Percentiles rank a stretch among this genome's conserved stretches.
Evolutionary conservation across 768 basidiomycete species (phyloP).

Genomic region (Sarcomyxa edulis): DNA sequence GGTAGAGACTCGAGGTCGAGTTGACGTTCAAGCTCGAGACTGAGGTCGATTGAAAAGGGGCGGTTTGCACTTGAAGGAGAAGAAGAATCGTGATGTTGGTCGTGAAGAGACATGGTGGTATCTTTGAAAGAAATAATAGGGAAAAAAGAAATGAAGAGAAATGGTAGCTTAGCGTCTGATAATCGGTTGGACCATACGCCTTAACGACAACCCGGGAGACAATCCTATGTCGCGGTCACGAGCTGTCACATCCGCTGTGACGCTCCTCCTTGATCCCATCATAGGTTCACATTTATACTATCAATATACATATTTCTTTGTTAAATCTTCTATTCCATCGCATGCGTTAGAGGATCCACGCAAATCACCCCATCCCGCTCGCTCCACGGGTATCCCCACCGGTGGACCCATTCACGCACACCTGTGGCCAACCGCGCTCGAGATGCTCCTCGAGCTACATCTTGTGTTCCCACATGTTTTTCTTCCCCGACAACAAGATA

Average conservation of each 20-base stretch:
- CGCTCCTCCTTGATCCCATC: no score
- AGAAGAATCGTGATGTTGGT: not conserved
- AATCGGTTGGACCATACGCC: no score
- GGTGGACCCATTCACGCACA: constrained; percentile 86
- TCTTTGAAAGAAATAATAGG: constrained; percentile 43
- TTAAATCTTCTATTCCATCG: no score
- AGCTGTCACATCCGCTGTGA: no score
- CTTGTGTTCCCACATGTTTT: constrained; percentile 93
- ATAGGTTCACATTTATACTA: no score
- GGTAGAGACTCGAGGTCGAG: constrained; percentile 62
- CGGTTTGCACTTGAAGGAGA: constrained; percentile 10
- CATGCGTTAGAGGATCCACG: constrained; percentile 80
- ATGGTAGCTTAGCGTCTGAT: no score
- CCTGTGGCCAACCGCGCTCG: constrained; percentile 80
- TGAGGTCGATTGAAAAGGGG: constrained; percentile 69
- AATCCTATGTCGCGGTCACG: no score
- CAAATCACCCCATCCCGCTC: constrained; percentile 89
- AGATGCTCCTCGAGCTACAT: constrained; percentile 74
- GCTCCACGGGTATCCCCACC: constrained; percentile 96
- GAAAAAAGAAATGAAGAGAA: constrained; percentile 13
- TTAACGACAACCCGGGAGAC: no score
- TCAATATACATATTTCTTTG: no score
- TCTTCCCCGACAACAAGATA: constrained; percentile 93
- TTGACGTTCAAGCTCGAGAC: constrained; percentile 75
- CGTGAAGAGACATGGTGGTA: constrained; percentile 11